phyloP scores from a whole-genome alignment of 176 grass and related monocot species.

The barley (Hordeum vulgare) region MorexV3_pseudomolecules_assembly NC_058520.1:583838258-583838757 shows the following conservation, averaged over 20 bases:
- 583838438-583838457: too few species aligned
- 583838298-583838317: too few species aligned
- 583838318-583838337: too few species aligned
- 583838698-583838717: too few species aligned
- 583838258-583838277: too few species aligned
- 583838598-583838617: constrained; percentile 14
- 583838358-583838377: too few species aligned
- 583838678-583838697: constrained; percentile 21
- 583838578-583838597: not conserved
- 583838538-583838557: not conserved
- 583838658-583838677: not conserved
- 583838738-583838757: too few species aligned
- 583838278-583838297: too few species aligned
- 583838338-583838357: too few species aligned
- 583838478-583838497: constrained; percentile 21
- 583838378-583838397: too few species aligned
- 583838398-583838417: too few species aligned
- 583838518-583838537: constrained; percentile 23
- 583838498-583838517: constrained; percentile 22
- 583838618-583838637: constrained; percentile 36
- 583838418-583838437: constrained; percentile 39
- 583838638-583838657: not conserved
- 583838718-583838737: too few species aligned
- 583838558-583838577: not conserved
- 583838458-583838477: constrained; percentile 37